Conservation (phyloP, 1,284 basidiomycete species). For the Fomes fomentarius region DNA sequence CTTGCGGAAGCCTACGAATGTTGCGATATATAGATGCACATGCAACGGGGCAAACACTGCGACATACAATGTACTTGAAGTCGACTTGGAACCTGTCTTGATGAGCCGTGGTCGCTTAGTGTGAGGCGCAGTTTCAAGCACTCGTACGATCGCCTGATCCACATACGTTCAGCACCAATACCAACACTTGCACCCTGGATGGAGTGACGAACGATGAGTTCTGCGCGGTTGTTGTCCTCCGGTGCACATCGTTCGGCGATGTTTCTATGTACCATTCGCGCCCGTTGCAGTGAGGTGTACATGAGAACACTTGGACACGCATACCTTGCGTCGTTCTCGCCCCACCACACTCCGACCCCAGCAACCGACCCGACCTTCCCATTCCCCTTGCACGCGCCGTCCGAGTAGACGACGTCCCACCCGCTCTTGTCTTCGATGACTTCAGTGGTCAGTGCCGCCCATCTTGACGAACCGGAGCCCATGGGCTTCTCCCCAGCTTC, state of each 20-base stretch:
- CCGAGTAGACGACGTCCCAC: constrained; percentile 71
- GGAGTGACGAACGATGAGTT: constrained; percentile 73
- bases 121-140: constrained; percentile 67
- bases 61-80: too few species aligned
- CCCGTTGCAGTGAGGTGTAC: not conserved
- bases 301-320: not conserved
- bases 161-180: too few species aligned
- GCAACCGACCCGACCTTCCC: constrained; percentile 62
- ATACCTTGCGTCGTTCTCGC: constrained; percentile 60
- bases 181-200: too few species aligned
- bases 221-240: constrained; percentile 93
- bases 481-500: too few species aligned
- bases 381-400: constrained; percentile 82
- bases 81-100: constrained; percentile 80
- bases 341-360: constrained; percentile 83
- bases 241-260: constrained; percentile 77
- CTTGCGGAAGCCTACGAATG: constrained; percentile 64
- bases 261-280: constrained; percentile 55
- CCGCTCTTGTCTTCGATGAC: constrained; percentile 24
- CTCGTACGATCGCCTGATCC: constrained; percentile 79
- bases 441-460: constrained; percentile 16
- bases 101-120: constrained; percentile 61
- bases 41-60: too few species aligned
- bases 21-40: too few species aligned
- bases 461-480: constrained; percentile 7